A percentile compares a stretch with the other conserved stretches of the same genome.
Evolutionary conservation across 192 early-diverging fungal species (phyloP).

Genomic region (Diversispora eburnea): DNA sequence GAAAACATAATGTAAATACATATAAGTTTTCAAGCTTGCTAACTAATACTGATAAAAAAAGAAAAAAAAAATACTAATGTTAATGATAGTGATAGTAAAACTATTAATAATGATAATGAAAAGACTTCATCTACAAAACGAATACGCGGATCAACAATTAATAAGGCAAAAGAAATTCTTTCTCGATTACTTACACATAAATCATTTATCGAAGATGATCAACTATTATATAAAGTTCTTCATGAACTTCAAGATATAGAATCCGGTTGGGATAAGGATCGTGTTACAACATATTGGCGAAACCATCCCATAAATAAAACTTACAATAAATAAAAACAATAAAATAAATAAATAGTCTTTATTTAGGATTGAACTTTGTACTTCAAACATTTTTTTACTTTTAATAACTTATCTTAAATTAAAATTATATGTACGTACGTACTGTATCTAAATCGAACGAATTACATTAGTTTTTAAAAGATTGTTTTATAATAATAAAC

Average conservation of each 20-base stretch:
- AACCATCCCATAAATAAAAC: constrained; percentile 2
- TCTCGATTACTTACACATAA: background rate
- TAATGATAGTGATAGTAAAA: background rate
- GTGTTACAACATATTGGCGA: background rate
- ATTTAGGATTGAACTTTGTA: background rate
- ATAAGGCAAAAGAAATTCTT: background rate
- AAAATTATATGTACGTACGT: background rate
- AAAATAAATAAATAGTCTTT: background rate
- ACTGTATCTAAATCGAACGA: background rate
- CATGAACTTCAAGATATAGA: constrained; percentile 1
- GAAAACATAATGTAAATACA: background rate
- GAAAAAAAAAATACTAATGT: background rate
- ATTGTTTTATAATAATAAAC: too few relatives aligned
- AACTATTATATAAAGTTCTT: constrained; percentile 3
- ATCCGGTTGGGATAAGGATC: background rate
- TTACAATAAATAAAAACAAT: background rate
- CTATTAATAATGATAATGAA: background rate
- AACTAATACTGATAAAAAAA: background rate
- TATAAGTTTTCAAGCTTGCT: background rate
- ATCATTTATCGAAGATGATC: background rate
- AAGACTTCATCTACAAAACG: background rate
- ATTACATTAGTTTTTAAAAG: background rate
- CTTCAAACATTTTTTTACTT: too few relatives aligned
- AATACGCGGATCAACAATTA: background rate
- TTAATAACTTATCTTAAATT: too few relatives aligned